Evolutionary conservation across 2,329 filamentous ascomycete species (phyloP).

Genomic region (Venturia asperata): DNA sequence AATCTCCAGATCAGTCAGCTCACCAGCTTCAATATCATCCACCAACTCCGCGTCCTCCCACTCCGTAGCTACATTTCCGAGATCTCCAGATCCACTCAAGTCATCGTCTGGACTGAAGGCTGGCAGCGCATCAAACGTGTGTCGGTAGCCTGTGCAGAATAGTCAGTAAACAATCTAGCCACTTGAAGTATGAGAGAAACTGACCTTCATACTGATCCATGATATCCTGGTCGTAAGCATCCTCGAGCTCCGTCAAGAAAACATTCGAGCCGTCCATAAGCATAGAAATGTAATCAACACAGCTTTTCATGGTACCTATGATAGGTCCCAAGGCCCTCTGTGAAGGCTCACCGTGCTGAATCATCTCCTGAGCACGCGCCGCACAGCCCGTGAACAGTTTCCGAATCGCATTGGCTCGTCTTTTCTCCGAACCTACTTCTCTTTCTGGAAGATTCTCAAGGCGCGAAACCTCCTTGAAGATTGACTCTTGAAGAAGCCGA

Average conservation of each 20-base stretch:
- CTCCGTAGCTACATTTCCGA: not conserved
- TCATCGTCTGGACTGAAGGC: not conserved
- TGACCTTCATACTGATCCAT: conserved; percentile 9
- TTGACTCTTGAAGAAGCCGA: not conserved
- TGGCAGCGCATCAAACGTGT: not conserved
- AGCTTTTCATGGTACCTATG: conserved; percentile 7
- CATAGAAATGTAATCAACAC: not conserved
- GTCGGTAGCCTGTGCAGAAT: not conserved
- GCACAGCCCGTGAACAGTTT: not conserved
- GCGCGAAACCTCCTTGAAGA: not conserved
- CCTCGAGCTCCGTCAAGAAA: not conserved
- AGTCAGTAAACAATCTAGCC: not conserved
- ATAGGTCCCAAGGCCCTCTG: not conserved
- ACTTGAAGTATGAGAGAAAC: not conserved
- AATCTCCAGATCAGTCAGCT: not conserved
- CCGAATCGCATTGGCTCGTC: conserved; percentile 7
- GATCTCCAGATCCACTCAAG: not conserved
- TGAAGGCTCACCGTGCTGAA: not conserved
- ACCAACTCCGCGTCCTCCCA: conserved; percentile 7
- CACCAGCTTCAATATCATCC: conserved; percentile 8
- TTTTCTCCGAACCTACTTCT: not conserved
- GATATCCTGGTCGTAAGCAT: not conserved
- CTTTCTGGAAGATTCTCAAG: not conserved
- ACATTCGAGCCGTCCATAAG: not conserved
- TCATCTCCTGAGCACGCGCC: not conserved